Evolutionary conservation across 495 filamentous ascomycete species (phyloP), one percentile per base, ranked within the genome.

Genomic region (Sabuloglossum arenarium): DNA sequence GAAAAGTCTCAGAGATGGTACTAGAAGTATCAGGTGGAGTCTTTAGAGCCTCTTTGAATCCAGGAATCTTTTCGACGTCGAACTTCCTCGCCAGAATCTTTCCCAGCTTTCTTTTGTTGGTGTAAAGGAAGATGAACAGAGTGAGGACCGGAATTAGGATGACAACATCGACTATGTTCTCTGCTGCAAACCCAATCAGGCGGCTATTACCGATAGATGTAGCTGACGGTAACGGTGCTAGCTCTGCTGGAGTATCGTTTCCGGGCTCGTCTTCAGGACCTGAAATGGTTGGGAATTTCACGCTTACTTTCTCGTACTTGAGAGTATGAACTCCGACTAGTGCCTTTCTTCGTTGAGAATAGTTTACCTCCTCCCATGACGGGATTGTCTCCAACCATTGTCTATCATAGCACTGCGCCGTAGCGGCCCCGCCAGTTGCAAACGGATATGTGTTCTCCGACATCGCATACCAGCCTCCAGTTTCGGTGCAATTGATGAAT

Each of bases 401-500:
- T 16, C 47, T 14, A 42, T 82, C 82, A 58, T 82, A 80, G 60
- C 79, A 80, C 54, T 74, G 72, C 0, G 88, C 88, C 57, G 71
- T 68, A 58, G 72, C 67, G 3, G 82, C 81, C 5, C 80, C 77
- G 24, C 84, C 78, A 10, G 88, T 80, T 23, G 90, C 83, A 8
- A 85, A 66, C 8, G 91, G 91, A 61, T 94, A 98, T 3, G 79
- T 82, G 55, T 67, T 77, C 53, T 93, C 90, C 0, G 91, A 95
- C 68, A 98, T 77, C 19, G 89, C 91, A 67, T 90, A 98, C 87
- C 89, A 96, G 57, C 86, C 82, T 37, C 88, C 89, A 37, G 73
- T 73, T 59, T 84, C 78, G 8, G 87, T 96, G 56, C 80, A 81
- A 63, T 95, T 93, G 50, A 98, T 76, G 64, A 91, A 95, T 2